Evolutionary conservation across 371 early-diverging fungal species (phyloP).

Genomic region (Actinomucor elegans): DNA sequence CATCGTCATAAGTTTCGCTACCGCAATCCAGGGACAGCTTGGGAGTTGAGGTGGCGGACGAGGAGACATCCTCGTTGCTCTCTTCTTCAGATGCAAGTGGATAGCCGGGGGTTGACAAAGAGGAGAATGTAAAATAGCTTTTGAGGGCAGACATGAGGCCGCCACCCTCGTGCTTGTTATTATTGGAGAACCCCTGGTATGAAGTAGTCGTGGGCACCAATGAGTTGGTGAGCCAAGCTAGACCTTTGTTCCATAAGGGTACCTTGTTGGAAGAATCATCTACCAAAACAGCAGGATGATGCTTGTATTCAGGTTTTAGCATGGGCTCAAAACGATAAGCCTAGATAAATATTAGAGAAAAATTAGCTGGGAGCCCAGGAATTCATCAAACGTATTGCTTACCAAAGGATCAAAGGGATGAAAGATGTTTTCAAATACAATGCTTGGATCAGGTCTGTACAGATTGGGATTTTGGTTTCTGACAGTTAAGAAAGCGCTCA

Average conservation of each 20-base stretch:
- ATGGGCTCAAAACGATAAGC: conserved; percentile 53
- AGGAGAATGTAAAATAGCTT: conserved; percentile 8
- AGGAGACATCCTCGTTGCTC: conserved; percentile 18
- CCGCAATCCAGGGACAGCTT: background rate
- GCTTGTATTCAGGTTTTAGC: conserved; percentile 29
- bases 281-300: conserved; percentile 42
- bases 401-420: conserved; percentile 67
- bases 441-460: conserved; percentile 53
- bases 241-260: background rate
- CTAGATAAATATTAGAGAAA: conserved; percentile 20
- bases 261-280: conserved; percentile 4
- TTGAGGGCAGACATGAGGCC: conserved; percentile 2
- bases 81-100: conserved; percentile 13
- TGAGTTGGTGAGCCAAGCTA: no score
- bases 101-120: conserved; percentile 5
- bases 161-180: background rate
- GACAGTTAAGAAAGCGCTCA: conserved; percentile 62
- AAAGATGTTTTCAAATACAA: conserved; percentile 63
- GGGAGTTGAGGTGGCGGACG: conserved; percentile 19
- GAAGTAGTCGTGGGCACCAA: background rate
- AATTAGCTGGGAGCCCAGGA: no score
- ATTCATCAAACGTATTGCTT: no score
- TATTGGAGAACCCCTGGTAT: background rate
- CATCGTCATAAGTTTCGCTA: conserved; percentile 4
- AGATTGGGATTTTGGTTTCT: conserved; percentile 52